Evolutionary conservation across 164 flowering plant genomes (phyloP).

Genomic region (Pachysandra terminalis): DNA sequence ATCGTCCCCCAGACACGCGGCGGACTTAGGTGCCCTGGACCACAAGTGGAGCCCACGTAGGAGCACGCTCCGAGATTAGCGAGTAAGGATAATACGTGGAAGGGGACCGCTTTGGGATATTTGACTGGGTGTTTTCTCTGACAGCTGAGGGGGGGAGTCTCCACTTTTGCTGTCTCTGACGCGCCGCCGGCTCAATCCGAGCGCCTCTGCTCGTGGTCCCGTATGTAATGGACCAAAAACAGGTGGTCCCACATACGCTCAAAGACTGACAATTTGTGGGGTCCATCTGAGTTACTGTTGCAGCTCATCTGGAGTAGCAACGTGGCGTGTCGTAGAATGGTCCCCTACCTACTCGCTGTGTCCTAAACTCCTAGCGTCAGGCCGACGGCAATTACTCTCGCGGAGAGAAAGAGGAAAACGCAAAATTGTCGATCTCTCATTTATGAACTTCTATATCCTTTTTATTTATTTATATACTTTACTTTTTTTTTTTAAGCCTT

Average conservation of each 20-base stretch:
- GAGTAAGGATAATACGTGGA: slow-evolving; percentile 26
- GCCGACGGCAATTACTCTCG: too few relatives aligned
- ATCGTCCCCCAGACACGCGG: slow-evolving; percentile 28
- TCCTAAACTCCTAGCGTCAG: too few relatives aligned
- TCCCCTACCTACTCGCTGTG: too few relatives aligned
- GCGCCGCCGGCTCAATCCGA: slow-evolving; percentile 39
- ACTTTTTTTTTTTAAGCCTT: too few relatives aligned
- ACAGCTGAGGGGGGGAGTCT: neutral
- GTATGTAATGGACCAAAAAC: neutral
- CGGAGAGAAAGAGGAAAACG: too few relatives aligned
- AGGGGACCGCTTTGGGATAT: slow-evolving; percentile 12
- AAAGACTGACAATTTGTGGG: too few relatives aligned
- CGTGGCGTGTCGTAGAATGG: too few relatives aligned
- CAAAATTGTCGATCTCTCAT: neutral
- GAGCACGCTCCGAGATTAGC: slow-evolving; percentile 24
- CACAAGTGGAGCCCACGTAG: slow-evolving; percentile 23
- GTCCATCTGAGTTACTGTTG: neutral
- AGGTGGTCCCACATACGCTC: too few relatives aligned
- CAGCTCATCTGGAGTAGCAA: too few relatives aligned
- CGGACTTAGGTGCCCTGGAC: slow-evolving; percentile 22
- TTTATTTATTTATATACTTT: too few relatives aligned
- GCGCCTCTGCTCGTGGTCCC: slow-evolving; percentile 4
- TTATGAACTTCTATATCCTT: slow-evolving; percentile 1
- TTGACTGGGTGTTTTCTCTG: slow-evolving; percentile 21
- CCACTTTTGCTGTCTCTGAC: slow-evolving; percentile 8